A percentile compares a stretch with the other conserved stretches of the same genome.
Evolutionary conservation across 148 eudicot species (phyloP).

Genomic region (Camellia lanceoleosa): DNA sequence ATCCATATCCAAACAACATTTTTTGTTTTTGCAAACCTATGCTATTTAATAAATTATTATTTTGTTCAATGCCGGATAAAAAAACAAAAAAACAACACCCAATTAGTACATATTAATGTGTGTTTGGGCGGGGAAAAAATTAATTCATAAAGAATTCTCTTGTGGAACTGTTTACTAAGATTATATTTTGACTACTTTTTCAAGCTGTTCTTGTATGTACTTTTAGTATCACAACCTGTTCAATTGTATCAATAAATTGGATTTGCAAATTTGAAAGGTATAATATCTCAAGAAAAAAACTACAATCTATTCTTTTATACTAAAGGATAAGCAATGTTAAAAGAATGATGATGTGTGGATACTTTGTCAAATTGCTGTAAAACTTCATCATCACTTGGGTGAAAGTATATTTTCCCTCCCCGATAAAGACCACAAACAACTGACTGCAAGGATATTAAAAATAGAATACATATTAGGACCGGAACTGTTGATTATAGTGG

Average conservation of each 20-base stretch:
- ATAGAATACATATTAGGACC: conserved; percentile 7
- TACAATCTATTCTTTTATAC: not conserved
- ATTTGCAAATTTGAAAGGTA: not conserved
- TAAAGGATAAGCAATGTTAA: not conserved
- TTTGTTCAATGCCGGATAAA: not conserved
- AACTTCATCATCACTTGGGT: conserved; percentile 81
- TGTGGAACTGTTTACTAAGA: not conserved
- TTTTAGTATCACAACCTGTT: not conserved
- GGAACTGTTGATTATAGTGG: not conserved
- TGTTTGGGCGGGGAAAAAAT: no score
- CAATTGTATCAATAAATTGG: not conserved
- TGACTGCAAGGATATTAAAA: conserved; percentile 43
- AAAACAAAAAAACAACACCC: no score
- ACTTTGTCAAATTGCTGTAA: conserved; percentile 76
- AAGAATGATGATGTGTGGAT: conserved; percentile 20
- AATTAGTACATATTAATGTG: no score
- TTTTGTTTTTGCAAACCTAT: not conserved
- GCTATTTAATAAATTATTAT: not conserved
- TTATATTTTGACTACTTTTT: not conserved
- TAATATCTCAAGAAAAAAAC: not conserved
- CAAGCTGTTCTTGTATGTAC: not conserved
- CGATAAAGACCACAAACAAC: conserved; percentile 89
- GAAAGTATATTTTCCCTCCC: conserved; percentile 61
- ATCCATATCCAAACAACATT: not conserved
- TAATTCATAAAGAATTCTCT: no score